Evolutionary conservation across 441 rosid species (phyloP).

Genomic region (Erodium moschatum): DNA sequence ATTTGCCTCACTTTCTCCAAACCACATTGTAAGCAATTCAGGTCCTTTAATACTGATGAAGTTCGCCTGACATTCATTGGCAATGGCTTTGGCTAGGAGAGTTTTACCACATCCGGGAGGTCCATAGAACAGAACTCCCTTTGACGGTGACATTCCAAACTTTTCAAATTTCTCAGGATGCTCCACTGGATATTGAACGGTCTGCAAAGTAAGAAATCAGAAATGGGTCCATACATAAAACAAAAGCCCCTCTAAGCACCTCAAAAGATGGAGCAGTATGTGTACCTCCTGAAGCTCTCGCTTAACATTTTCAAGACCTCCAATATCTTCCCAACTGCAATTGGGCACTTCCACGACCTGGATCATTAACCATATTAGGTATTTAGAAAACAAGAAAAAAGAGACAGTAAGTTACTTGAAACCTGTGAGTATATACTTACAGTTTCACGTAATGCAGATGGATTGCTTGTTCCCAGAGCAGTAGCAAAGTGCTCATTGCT

Average conservation of each 20-base stretch:
- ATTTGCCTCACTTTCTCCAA: constrained; percentile 22
- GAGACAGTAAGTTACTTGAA: background rate
- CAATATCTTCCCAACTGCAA: constrained; percentile 21
- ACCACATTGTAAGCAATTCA: constrained; percentile 22
- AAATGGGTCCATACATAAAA: background rate
- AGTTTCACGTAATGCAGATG: constrained; percentile 21
- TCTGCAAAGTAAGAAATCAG: background rate
- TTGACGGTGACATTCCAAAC: constrained; percentile 19
- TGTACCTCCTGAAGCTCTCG: constrained; percentile 21
- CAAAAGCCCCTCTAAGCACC: background rate
- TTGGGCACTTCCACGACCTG: constrained; percentile 23
- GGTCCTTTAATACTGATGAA: constrained; percentile 23
- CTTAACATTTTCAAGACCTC: constrained; percentile 22
- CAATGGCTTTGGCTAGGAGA: constrained; percentile 22
- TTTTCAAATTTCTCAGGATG: constrained; percentile 7
- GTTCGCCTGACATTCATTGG: constrained; percentile 21
- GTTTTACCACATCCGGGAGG: constrained; percentile 23
- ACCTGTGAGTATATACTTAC: background rate
- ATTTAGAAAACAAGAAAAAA: background rate
- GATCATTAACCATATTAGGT: background rate
- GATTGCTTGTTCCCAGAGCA: constrained; percentile 23
- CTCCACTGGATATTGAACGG: constrained; percentile 20
- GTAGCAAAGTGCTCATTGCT: constrained; percentile 17
- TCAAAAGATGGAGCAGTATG: background rate
- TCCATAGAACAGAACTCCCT: constrained; percentile 22